Percentiles rank a stretch among this genome's conserved stretches.
phyloP scores from a whole-genome alignment of 306 rosid species.

The Prinsepia uniflora region DNA sequence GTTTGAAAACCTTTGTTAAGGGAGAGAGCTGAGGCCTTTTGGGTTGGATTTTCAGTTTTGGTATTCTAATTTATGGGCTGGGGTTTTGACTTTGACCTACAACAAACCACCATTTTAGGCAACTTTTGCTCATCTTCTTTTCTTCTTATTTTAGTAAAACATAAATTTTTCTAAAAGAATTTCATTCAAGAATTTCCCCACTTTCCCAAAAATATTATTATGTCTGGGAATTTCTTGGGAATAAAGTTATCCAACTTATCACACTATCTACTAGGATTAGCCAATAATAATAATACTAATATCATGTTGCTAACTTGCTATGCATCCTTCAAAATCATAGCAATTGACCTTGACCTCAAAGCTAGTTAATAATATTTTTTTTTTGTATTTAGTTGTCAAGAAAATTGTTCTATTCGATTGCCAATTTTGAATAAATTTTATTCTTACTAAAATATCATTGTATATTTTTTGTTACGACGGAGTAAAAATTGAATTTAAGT shows the following conservation, averaged over 20 bases:
- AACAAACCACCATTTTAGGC: slow-evolving; percentile 79
- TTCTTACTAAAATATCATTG: background rate
- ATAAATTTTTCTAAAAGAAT: background rate
- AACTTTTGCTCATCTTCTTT: slow-evolving; percentile 44
- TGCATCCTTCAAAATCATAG: too few species aligned
- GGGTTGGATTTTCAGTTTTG: slow-evolving; percentile 46
- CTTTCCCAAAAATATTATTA: background rate
- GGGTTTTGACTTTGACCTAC: slow-evolving; percentile 73
- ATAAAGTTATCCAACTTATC: slow-evolving; percentile 13
- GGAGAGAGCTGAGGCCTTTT: slow-evolving; percentile 36
- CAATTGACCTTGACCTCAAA: background rate
- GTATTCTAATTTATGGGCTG: slow-evolving; percentile 52
- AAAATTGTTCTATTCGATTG: background rate
- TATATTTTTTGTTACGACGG: background rate
- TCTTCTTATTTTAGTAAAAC: slow-evolving; percentile 39
- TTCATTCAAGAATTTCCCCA: slow-evolving; percentile 1
- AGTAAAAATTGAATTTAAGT: background rate
- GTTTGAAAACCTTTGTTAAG: slow-evolving; percentile 26
- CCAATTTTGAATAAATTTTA: background rate
- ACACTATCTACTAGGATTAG: background rate
- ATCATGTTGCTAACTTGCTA: too few species aligned
- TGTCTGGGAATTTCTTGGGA: slow-evolving; percentile 15
- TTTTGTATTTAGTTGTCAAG: too few species aligned
- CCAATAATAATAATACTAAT: background rate
- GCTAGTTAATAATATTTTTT: background rate